Evolutionary conservation across 441 rosid genomes (phyloP).

Genomic region (Syzygium syzygioides): DNA sequence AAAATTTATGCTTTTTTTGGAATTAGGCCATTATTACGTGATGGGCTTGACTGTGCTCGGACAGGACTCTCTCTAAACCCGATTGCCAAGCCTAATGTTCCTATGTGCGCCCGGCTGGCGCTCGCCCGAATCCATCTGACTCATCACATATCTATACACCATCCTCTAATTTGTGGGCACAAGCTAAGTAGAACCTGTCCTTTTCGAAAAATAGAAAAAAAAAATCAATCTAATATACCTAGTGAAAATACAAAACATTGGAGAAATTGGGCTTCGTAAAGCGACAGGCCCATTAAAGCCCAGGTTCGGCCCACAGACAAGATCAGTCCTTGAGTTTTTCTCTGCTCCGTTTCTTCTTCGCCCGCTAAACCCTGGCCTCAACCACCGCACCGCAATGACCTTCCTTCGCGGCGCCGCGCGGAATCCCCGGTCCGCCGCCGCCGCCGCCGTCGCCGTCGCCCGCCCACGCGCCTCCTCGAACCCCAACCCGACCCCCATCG

Average conservation of each 20-base stretch:
- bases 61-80: background rate
- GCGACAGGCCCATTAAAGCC: background rate
- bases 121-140: background rate
- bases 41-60: background rate
- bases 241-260: background rate
- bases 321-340: background rate
- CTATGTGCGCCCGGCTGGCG: background rate
- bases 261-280: background rate
- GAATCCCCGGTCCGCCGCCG: conserved; percentile 9
- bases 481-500: background rate
- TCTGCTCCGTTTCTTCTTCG: background rate
- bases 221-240: background rate
- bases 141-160: background rate
- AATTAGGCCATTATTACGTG: background rate
- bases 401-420: conserved; percentile 17
- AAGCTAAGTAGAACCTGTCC: background rate
- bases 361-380: background rate
- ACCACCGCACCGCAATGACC: conserved; percentile 5
- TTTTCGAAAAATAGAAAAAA: background rate
- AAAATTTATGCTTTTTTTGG: too few relatives aligned
- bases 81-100: background rate
- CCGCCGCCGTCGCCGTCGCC: conserved; percentile 2
- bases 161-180: background rate
- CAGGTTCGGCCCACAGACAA: background rate
- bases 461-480: conserved; percentile 16